Percentiles rank a stretch among this genome's conserved stretches.
Conservation (phyloP, 257 asterid genomes). For the Nicotiana undulata region DNA sequence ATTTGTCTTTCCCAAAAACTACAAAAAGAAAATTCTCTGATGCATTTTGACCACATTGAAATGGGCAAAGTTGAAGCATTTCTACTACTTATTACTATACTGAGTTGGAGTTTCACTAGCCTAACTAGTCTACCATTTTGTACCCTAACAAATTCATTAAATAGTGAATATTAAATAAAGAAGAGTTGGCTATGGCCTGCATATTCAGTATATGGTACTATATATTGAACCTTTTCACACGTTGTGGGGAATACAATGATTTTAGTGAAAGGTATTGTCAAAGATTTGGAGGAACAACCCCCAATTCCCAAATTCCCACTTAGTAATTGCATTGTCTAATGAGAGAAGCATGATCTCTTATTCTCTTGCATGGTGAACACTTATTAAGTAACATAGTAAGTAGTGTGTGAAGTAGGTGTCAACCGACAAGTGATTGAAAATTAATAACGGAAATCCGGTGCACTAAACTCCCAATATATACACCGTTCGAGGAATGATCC, state of each 20-base stretch:
- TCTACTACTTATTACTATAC: background rate
- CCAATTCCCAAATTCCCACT: background rate
- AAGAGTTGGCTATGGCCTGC: background rate
- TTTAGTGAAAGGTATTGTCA: conserved; percentile 1
- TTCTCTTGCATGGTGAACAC: background rate
- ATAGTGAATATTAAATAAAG: background rate
- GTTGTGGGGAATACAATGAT: conserved; percentile 4
- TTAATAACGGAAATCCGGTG: background rate
- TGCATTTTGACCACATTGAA: background rate
- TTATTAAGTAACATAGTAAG: background rate
- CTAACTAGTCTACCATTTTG: background rate
- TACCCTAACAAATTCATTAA: background rate
- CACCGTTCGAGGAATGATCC: background rate
- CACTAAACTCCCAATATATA: background rate
- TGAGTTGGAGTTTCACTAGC: background rate
- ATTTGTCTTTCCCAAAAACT: background rate
- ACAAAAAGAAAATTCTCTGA: background rate
- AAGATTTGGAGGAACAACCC: conserved; percentile 2
- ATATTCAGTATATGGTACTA: background rate
- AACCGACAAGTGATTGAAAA: background rate
- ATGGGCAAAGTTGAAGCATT: background rate
- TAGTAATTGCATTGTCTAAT: background rate
- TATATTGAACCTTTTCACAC: background rate
- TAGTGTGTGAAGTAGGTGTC: background rate
- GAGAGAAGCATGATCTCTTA: background rate